Base-by-base conservation (phyloP, 495 filamentous ascomycete genomes). In the Clohesyomyces aquaticus region DNA sequence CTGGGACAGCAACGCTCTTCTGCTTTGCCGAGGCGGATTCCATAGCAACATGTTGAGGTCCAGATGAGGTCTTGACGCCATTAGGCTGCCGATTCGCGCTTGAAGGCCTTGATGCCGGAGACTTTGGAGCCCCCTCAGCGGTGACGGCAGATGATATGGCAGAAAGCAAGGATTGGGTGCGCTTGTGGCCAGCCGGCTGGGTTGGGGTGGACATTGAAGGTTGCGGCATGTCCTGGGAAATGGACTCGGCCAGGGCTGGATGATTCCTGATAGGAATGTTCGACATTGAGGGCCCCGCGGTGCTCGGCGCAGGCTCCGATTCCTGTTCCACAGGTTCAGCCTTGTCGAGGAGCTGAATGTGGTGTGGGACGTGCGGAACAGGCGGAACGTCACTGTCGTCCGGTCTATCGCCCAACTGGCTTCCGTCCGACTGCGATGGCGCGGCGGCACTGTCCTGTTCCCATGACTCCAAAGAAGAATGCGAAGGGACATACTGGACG, bases 391-490 rank as follows among this genome's bases (percentile, higher is more conserved):
- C 23, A 49, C 22, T 6, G 2, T 55, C 29, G 21, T 66, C 56
- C 19, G n/a, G 41, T 28, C 32, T 43, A 23, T 62, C 65, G 48
- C 59, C 65, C 14, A 60, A 23, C 35, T 59, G 59, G 38, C 65
- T 62, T 35, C 65, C 59, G 18, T 67, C 65, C 14, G 59, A 63
- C 23, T 59, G 65, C 46, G 65, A 67, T 35, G 55, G 65, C 3
- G 59, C 65, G 32, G 41, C 49, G 9, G 55, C 46, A 35, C 59
- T 67, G 23, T 67, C 65, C 35, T 62, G 59, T 45, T 67, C 65
- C 65, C 65, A 67, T 45, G 65, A 62, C 25, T 63, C 65, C 6
- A 58, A n/a, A 8, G 65, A 67, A 1, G 65, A 67, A 26, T 60
- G 65, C 35, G 63, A 66, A 18, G 58, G 65, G 3, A 49, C 59